Conservation (phyloP, 441 rosid genomes). For the Manihot esculenta region DNA sequence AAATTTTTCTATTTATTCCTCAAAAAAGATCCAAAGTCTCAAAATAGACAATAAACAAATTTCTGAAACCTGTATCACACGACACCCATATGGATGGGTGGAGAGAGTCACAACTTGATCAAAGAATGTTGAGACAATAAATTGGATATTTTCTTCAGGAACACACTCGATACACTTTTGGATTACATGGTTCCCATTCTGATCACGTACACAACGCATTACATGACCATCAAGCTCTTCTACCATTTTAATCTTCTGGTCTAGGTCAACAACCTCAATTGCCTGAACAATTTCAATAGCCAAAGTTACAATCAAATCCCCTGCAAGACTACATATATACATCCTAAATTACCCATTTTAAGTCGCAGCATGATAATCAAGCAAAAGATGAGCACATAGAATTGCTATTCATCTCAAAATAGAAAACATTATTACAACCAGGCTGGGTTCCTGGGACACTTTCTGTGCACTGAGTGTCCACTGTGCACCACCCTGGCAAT, state of each 20-base stretch:
- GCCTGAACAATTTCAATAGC: conserved; percentile 45
- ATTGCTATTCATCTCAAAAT: background rate
- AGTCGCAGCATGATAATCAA: background rate
- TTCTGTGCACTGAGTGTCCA: background rate
- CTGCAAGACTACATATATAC: conserved; percentile 4
- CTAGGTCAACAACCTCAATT: conserved; percentile 69
- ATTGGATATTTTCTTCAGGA: conserved; percentile 62
- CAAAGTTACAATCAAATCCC: conserved; percentile 2
- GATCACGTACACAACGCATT: conserved; percentile 76
- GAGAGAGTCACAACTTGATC: conserved; percentile 69
- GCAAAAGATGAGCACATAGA: background rate
- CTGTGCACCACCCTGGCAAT: background rate
- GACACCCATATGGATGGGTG: conserved; percentile 81
- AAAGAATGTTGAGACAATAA: conserved; percentile 60
- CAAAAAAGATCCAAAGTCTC: background rate
- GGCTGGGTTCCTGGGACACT: background rate
- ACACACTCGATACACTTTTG: conserved; percentile 82
- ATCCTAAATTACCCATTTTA: background rate
- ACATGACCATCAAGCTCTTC: conserved; percentile 70
- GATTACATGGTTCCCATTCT: conserved; percentile 80
- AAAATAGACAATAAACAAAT: conserved; percentile 36
- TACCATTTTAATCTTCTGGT: conserved; percentile 70
- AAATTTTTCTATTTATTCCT: background rate
- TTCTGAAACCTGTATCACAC: conserved; percentile 81
- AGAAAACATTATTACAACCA: background rate